Percentiles rank a stretch among this genome's conserved stretches.
Conservation (phyloP, 1,284 basidiomycete genomes). For the Ceratorhiza oryzae-sativae region DNA sequence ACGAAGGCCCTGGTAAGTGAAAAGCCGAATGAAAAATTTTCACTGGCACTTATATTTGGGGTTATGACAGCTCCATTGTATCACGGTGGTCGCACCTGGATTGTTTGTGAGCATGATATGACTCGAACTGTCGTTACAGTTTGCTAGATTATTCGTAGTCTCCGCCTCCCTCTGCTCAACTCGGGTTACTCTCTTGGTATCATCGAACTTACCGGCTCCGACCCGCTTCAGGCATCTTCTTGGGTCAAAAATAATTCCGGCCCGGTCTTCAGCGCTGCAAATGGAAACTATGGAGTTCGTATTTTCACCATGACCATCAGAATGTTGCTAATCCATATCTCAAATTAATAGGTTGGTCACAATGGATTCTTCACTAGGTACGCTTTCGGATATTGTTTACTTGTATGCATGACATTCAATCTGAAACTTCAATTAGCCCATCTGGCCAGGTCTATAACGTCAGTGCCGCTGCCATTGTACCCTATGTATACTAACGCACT, state of each 20-base stretch:
- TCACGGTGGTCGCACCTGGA: constrained; percentile 29
- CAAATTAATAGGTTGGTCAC: constrained; percentile 8
- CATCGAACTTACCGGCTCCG: constrained; percentile 51
- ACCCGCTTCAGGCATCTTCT: constrained; percentile 50
- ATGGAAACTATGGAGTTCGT: constrained; percentile 43
- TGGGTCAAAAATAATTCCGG: constrained; percentile 46
- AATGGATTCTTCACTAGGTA: constrained; percentile 47
- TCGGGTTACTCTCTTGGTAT: constrained; percentile 42
- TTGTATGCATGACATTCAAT: not conserved
- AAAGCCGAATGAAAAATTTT: not conserved
- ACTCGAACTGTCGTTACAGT: not conserved
- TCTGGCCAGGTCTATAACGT: constrained; percentile 51
- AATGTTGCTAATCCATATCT: not conserved
- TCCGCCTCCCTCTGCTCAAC: constrained; percentile 37
- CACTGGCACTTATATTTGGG: not conserved
- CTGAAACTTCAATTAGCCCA: constrained; percentile 43
- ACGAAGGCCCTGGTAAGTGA: constrained; percentile 41
- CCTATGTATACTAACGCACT: too few species aligned
- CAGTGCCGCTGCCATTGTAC: constrained; percentile 43
- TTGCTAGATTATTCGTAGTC: constrained; percentile 31
- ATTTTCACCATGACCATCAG: not conserved
- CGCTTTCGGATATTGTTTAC: not conserved
- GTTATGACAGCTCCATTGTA: not conserved
- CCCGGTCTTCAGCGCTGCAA: constrained; percentile 24
- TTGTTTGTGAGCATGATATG: constrained; percentile 21